Percentiles rank a stretch among this genome's conserved stretches.
Conservation (phyloP, 192 early-diverging fungal genomes). For the Backusella liffmaniae region DNA sequence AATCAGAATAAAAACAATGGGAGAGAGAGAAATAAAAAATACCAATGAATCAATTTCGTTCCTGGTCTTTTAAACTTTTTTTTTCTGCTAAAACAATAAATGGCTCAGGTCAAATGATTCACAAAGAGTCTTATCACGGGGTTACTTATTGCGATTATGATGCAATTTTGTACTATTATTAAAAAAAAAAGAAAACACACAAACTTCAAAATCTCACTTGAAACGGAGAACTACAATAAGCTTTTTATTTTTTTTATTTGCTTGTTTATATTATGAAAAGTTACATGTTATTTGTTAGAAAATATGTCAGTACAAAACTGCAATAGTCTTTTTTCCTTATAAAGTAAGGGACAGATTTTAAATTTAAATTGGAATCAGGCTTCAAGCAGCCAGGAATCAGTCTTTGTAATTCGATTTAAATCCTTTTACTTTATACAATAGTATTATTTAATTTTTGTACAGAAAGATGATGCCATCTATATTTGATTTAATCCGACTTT, state of each 20-base stretch:
- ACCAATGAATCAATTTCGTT: background rate
- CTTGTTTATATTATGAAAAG: background rate
- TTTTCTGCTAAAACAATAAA: background rate
- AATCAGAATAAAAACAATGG: background rate
- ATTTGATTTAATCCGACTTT: background rate
- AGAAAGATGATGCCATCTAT: background rate
- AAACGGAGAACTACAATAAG: background rate
- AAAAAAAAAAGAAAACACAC: background rate
- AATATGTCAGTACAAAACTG: background rate
- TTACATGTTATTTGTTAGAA: background rate
- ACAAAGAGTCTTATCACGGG: background rate
- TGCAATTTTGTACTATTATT: background rate
- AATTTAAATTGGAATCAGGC: background rate
- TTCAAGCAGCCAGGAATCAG: background rate
- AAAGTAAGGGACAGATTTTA: background rate
- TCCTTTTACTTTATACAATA: background rate
- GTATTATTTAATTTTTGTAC: background rate
- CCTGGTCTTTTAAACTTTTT: background rate
- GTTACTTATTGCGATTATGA: background rate
- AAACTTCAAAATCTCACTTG: background rate
- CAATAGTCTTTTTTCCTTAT: background rate
- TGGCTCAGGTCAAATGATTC: background rate
- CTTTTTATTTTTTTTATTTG: background rate
- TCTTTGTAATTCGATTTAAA: background rate
- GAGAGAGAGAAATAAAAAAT: background rate